phyloP scores from a whole-genome alignment of 345 rosid species.

The Eucalyptus cladocalyx region DNA sequence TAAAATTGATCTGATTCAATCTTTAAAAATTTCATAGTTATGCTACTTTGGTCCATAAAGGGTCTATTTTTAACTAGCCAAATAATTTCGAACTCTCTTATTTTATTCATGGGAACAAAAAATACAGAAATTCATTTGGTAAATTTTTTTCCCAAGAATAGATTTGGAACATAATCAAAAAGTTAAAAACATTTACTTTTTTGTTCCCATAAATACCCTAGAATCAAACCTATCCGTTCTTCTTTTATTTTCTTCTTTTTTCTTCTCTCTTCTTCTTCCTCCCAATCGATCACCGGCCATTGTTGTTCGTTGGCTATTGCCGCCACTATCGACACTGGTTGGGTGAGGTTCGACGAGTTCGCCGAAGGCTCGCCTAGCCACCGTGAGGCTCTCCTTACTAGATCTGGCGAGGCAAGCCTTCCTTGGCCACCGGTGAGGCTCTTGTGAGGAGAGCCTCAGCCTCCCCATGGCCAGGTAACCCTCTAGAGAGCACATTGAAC shows the following conservation, averaged over 20 bases:
- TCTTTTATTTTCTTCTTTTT: fast-evolving
- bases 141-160: too few species aligned
- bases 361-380: fast-evolving
- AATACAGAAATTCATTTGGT: too few species aligned
- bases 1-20: neutral
- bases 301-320: fast-evolving
- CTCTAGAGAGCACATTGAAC: fast-evolving
- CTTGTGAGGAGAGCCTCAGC: too few species aligned
- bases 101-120: too few species aligned
- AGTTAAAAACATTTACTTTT: too few species aligned
- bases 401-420: fast-evolving
- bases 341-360: fast-evolving
- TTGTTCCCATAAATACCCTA: too few species aligned
- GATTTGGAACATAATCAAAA: too few species aligned
- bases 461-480: fast-evolving
- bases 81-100: too few species aligned
- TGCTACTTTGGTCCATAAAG: neutral
- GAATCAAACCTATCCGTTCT: too few species aligned
- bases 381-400: fast-evolving
- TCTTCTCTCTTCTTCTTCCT: too few species aligned
- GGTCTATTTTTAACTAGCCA: too few species aligned
- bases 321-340: fast-evolving
- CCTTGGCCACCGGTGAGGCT: fast-evolving
- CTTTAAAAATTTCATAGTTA: neutral
- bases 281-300: fast-evolving